A percentile compares a stretch with the other conserved stretches of the same genome.
These are phyloP conservation scores for Ceratobasidium theobromae DNA, from an alignment of 1,284 basidiomycete species.

Conservation along the genomic window DNA sequence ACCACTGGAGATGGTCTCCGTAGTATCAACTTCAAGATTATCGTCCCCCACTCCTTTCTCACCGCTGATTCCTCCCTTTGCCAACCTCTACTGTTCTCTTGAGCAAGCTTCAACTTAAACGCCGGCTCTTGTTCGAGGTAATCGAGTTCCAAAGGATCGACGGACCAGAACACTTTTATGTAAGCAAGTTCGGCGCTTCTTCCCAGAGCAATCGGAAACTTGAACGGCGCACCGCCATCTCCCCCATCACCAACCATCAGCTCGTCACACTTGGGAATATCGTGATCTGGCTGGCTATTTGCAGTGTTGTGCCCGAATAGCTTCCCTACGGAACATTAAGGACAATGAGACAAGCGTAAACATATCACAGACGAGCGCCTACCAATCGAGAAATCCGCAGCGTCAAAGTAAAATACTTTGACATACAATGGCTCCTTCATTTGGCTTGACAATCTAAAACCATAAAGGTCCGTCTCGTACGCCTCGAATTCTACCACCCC, in stretches of 20 bases:
- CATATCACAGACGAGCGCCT: too few species aligned
- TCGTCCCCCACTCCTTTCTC: background rate
- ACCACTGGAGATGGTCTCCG: background rate
- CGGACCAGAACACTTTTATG: background rate
- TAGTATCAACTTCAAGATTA: background rate
- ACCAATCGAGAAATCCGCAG: slow-evolving; percentile 49
- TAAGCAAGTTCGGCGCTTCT: too few species aligned
- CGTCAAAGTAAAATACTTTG: slow-evolving; percentile 52
- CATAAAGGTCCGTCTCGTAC: slow-evolving; percentile 44
- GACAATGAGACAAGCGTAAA: too few species aligned
- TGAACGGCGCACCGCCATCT: too few species aligned
- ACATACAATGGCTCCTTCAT: slow-evolving; percentile 51
- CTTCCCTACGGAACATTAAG: too few species aligned
- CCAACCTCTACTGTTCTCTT: background rate
- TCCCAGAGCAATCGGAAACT: too few species aligned
- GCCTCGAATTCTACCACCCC: slow-evolving; percentile 39
- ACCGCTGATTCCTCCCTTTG: background rate
- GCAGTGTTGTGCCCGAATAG: too few species aligned
- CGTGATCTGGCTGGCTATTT: too few species aligned
- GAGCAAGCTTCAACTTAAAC: background rate
- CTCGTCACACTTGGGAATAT: too few species aligned
- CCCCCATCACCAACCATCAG: too few species aligned
- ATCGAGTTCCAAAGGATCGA: background rate
- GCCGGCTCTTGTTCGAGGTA: background rate
- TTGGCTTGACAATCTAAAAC: slow-evolving; percentile 48